These are phyloP conservation scores for Lithocarpus polystachyus DNA, from an alignment of 306 rosid species.

Conservation along the genomic window DNA sequence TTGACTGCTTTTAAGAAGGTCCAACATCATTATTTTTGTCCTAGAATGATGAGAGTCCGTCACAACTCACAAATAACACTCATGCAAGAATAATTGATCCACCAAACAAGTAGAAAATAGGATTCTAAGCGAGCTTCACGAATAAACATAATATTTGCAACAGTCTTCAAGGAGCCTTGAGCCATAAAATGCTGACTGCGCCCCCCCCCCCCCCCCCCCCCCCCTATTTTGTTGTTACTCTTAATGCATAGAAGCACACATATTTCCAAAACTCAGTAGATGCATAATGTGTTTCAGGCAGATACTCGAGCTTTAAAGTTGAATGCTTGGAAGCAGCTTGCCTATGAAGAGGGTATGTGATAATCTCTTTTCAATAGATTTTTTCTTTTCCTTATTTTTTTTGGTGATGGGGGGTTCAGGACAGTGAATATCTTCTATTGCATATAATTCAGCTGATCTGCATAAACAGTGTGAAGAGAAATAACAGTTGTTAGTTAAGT, in stretches of 20 bases:
- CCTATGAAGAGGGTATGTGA: constrained; percentile 72
- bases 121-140: not conserved
- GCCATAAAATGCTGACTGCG: not conserved
- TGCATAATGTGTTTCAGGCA: constrained; percentile 58
- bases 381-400: not conserved
- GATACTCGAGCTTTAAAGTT: constrained; percentile 77
- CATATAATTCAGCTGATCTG: not conserved
- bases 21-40: not conserved
- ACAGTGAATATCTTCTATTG: not conserved
- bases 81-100: not conserved
- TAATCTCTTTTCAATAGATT: constrained; percentile 13
- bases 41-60: constrained; percentile 10
- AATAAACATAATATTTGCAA: not conserved
- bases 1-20: not conserved
- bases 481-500: not conserved
- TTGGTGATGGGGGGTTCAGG: not conserved
- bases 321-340: constrained; percentile 87
- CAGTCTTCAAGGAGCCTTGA: not conserved
- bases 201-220: too few relatives aligned
- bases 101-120: not conserved
- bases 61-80: not conserved
- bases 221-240: not conserved
- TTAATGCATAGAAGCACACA: not conserved
- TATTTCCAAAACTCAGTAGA: not conserved
- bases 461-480: not conserved